phyloP scores from a whole-genome alignment of 163 green algal genomes.

The Prototheca cutis region DNA sequence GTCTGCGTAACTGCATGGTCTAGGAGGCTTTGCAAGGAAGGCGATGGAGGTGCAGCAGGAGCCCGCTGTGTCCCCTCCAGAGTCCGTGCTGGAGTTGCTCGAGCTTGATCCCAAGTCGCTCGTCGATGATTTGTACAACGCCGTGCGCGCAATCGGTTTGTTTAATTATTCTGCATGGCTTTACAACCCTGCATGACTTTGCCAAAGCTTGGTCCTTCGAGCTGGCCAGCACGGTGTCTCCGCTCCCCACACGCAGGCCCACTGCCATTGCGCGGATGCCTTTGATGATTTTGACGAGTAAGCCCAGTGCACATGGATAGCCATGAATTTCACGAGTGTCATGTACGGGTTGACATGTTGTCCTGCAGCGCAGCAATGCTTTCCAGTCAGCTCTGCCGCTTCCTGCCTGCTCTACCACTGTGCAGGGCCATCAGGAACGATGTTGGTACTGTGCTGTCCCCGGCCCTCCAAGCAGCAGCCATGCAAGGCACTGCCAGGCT shows the following conservation, averaged over 20 bases:
- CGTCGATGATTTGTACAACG: conserved; percentile 26
- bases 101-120: conserved; percentile 17
- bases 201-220: not conserved
- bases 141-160: conserved; percentile 5
- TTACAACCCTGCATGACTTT: not conserved
- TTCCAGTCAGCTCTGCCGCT: not conserved
- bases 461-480: conserved; percentile 12
- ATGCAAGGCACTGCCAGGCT: conserved; percentile 21
- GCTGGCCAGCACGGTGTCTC: not conserved
- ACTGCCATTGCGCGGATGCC: conserved; percentile 19
- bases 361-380: not conserved
- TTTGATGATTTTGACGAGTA: conserved; percentile 25
- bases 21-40: no score
- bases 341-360: not conserved
- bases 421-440: not conserved
- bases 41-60: no score
- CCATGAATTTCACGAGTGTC: no score
- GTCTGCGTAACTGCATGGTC: no score
- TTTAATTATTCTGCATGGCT: not conserved
- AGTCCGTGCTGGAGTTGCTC: conserved; percentile 2
- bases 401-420: no score
- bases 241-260: conserved; percentile 12
- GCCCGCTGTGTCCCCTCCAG: no score
- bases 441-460: conserved; percentile 3
- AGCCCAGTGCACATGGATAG: no score